phyloP scores from a whole-genome alignment of 768 basidiomycete species.

The Porphyrellus cyaneotinctus region DNA sequence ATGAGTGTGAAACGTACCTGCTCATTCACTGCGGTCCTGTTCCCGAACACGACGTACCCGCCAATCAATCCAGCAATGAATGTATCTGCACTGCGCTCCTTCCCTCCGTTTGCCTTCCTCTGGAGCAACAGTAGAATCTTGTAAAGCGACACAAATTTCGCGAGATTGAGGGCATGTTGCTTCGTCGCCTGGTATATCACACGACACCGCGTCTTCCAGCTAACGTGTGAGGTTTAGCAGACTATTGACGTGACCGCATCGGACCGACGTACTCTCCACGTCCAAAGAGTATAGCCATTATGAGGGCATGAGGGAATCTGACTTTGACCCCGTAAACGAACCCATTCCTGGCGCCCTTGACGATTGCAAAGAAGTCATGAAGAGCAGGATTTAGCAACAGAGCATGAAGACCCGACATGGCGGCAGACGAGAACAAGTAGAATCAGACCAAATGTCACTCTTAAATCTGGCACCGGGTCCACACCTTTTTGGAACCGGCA shows the following conservation, averaged over 20 bases:
- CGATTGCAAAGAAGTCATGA: constrained; percentile 87
- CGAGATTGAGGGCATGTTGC: constrained; percentile 88
- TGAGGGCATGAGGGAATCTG: constrained; percentile 91
- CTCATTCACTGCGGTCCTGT: constrained; percentile 85
- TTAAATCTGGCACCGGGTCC: neutral
- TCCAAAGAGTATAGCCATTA: constrained; percentile 94
- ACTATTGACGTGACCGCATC: neutral
- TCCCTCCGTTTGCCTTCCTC: constrained; percentile 74
- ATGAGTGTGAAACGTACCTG: constrained; percentile 54
- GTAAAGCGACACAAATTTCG: constrained; percentile 92
- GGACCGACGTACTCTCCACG: constrained; percentile 71
- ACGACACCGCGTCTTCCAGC: constrained; percentile 65
- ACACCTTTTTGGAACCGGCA: neutral
- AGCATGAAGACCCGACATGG: constrained; percentile 25
- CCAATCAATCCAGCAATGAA: constrained; percentile 92
- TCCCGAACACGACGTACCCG: constrained; percentile 85
- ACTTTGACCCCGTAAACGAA: constrained; percentile 90
- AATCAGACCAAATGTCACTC: neutral
- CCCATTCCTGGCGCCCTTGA: constrained; percentile 92
- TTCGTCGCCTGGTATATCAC: constrained; percentile 81
- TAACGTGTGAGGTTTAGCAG: constrained; percentile 29
- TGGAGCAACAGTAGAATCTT: constrained; percentile 83
- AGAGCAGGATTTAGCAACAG: constrained; percentile 58
- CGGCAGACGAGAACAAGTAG: neutral
- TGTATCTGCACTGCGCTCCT: constrained; percentile 75